Evolutionary conservation across 495 filamentous ascomycete genomes (phyloP).

Genomic region (Annulohypoxylon bovei): DNA sequence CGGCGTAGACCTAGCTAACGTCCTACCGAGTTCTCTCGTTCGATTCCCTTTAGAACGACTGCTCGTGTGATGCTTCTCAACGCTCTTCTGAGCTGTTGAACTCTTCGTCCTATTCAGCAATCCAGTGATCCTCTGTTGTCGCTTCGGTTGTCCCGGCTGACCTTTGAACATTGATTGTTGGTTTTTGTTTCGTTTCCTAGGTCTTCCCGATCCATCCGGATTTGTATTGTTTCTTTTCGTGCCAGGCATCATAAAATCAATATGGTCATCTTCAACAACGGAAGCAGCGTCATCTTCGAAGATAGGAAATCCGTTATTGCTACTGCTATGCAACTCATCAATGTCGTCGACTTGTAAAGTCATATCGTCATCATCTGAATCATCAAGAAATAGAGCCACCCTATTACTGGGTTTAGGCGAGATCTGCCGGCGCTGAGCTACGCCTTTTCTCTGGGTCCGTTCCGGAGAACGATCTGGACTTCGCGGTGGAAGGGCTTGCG

Average conservation of each 20-base stretch:
- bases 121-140: conserved; percentile 60
- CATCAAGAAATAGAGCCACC: conserved; percentile 55
- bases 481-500: conserved; percentile 47
- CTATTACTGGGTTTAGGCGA: conserved; percentile 35
- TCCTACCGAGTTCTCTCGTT: conserved; percentile 19
- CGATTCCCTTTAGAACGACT: conserved; percentile 2
- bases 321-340: conserved; percentile 16
- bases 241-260: conserved; percentile 64
- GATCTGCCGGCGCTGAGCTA: conserved; percentile 57
- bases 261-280: conserved; percentile 61
- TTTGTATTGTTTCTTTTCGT: conserved; percentile 46
- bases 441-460: conserved; percentile 59
- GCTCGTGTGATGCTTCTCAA: conserved; percentile 7
- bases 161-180: conserved; percentile 43
- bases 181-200: conserved; percentile 44
- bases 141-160: conserved; percentile 37
- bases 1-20: conserved; percentile 34
- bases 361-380: conserved; percentile 57
- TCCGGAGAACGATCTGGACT: conserved; percentile 50
- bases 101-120: conserved; percentile 49
- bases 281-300: conserved; percentile 53
- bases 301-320: conserved; percentile 13
- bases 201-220: conserved; percentile 25
- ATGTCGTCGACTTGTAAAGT: conserved; percentile 35
- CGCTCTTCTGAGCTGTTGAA: conserved; percentile 3